Conservation (phyloP, 2,329 filamentous ascomycete species). For the Orbilia brochopaga region DNA sequence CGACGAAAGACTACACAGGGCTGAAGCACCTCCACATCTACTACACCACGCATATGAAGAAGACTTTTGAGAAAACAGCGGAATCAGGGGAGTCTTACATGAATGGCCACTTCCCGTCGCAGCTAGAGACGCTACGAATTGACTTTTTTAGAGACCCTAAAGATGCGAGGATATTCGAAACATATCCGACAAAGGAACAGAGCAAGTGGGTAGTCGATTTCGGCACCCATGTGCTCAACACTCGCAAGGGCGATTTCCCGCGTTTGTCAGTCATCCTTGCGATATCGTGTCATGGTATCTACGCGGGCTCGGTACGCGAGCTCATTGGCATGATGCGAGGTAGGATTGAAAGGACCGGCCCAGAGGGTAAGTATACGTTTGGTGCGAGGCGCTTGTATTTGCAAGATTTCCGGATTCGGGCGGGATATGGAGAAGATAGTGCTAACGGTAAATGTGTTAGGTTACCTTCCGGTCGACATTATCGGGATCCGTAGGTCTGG, state of each 20-base stretch:
- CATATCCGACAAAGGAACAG: no score
- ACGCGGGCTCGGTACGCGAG: not conserved
- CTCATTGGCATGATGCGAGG: not conserved
- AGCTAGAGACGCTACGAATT: conserved; percentile 15
- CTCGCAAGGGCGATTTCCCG: conserved; percentile 8
- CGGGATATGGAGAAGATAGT: no score
- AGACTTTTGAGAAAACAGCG: not conserved
- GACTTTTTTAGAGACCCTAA: conserved; percentile 14
- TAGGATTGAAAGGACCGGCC: no score
- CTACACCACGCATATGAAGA: conserved; percentile 1
- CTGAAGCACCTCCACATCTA: conserved; percentile 19
- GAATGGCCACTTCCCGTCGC: conserved; percentile 2
- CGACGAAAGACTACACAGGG: not conserved
- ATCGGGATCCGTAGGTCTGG: no score
- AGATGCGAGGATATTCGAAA: no score
- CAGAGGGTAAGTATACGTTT: no score
- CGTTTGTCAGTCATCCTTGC: conserved; percentile 19
- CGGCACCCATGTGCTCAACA: not conserved
- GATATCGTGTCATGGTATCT: not conserved
- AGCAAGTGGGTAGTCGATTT: not conserved
- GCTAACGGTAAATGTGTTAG: not conserved
- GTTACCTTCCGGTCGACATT: no score
- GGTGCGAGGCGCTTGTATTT: no score
- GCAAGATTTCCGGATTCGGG: no score
- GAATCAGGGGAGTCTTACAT: conserved; percentile 1